Evolutionary conservation across 495 filamentous ascomycete species (phyloP).

Genomic region (Trichoderma erinaceum): DNA sequence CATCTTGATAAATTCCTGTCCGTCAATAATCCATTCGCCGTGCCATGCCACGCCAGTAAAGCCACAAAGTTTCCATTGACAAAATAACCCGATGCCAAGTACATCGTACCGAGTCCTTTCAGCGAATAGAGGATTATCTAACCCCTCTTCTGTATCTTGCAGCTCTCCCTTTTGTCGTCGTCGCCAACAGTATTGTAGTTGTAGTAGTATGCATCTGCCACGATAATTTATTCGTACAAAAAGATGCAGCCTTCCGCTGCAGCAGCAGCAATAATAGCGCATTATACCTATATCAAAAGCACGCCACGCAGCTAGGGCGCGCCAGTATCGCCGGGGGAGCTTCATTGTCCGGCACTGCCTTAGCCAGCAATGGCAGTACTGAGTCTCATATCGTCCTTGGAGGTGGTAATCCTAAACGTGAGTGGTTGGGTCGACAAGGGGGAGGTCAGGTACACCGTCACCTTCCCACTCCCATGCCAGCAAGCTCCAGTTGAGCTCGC

Average conservation of each 20-base stretch:
- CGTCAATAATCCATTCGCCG: background rate
- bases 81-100: background rate
- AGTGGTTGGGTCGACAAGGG: slow-evolving; percentile 26
- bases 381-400: slow-evolving; percentile 15
- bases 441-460: slow-evolving; percentile 29
- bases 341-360: background rate
- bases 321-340: background rate
- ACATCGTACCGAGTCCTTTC: background rate
- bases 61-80: background rate
- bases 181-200: background rate
- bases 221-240: background rate
- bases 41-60: background rate
- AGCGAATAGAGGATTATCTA: slow-evolving; percentile 41
- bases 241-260: background rate
- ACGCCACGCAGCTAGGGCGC: background rate
- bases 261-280: background rate
- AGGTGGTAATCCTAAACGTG: slow-evolving; percentile 18
- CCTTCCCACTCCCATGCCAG: slow-evolving; percentile 73
- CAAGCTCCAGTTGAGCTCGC: slow-evolving; percentile 90
- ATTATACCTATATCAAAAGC: slow-evolving; percentile 12
- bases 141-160: slow-evolving; percentile 34
- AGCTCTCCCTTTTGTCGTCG: background rate
- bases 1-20: background rate
- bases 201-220: background rate
- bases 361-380: background rate